A percentile compares a stretch with the other conserved stretches of the same genome.
Conservation (phyloP, 495 filamentous ascomycete genomes). For the Penicillium canescens region DNA sequence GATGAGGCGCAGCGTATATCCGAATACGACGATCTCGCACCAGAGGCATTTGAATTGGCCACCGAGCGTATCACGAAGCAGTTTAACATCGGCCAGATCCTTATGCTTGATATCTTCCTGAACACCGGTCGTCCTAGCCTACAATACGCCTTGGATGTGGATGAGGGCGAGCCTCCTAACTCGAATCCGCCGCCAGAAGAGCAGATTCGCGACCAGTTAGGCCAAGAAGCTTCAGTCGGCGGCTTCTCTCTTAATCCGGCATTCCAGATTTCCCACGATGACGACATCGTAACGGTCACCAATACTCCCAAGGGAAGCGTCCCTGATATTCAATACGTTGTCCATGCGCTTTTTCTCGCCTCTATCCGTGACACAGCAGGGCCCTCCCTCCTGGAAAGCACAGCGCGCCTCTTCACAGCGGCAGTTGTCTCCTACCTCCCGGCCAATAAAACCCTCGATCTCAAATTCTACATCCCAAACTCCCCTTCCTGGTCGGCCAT, state of each 20-base stretch:
- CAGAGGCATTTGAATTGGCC: constrained; percentile 10
- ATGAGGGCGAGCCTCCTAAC: constrained; percentile 11
- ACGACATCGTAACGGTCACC: constrained; percentile 10
- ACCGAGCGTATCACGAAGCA: constrained; percentile 9
- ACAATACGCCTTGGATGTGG: constrained; percentile 8
- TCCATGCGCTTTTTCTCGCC: constrained; percentile 15
- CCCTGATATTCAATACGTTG: constrained; percentile 18
- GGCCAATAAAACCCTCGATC: constrained; percentile 9
- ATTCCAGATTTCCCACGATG: constrained; percentile 12
- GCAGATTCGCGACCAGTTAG: constrained; percentile 16
- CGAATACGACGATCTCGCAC: neutral
- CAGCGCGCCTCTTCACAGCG: constrained; percentile 18
- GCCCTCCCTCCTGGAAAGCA: constrained; percentile 9
- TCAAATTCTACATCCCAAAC: constrained; percentile 16
- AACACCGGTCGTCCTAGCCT: neutral
- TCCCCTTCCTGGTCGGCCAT: constrained; percentile 17
- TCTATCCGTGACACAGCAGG: constrained; percentile 5
- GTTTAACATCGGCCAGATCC: constrained; percentile 11
- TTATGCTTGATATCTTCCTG: constrained; percentile 3
- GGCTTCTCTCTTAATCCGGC: constrained; percentile 7
- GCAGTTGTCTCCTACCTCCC: constrained; percentile 12
- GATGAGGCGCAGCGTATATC: neutral
- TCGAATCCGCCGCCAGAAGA: constrained; percentile 1
- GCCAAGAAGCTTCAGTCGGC: constrained; percentile 5
- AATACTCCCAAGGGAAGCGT: constrained; percentile 9